Evolutionary conservation across 345 rosid species (phyloP).

Genomic region (Geranium rotundifolium): DNA sequence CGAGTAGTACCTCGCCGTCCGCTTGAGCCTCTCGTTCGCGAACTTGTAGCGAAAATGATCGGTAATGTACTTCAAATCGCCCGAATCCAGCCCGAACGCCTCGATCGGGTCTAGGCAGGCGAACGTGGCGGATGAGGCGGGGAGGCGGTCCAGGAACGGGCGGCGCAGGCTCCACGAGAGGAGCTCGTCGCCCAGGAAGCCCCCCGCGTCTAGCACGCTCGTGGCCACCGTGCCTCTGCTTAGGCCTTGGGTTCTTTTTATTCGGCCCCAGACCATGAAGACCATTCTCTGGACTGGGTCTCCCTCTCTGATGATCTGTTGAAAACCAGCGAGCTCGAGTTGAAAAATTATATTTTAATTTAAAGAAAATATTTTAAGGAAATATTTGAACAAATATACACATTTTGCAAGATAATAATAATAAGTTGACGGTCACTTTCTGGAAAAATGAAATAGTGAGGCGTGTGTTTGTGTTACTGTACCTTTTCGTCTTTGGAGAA

Average conservation of each 20-base stretch:
- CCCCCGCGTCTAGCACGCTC: slow-evolving; percentile 36
- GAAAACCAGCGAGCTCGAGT: too few relatives aligned
- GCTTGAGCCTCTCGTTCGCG: slow-evolving; percentile 31
- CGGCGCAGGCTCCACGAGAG: slow-evolving; percentile 55
- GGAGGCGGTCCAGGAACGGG: slow-evolving; percentile 41
- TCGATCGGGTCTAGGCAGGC: slow-evolving; percentile 31
- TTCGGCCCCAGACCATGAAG: slow-evolving; percentile 34
- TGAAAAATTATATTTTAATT: not conserved
- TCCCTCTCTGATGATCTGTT: slow-evolving; percentile 52
- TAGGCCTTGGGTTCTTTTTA: slow-evolving; percentile 36
- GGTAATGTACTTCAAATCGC: slow-evolving; percentile 33
- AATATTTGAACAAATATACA: not conserved
- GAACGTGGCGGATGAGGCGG: slow-evolving; percentile 49
- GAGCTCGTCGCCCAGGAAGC: slow-evolving; percentile 56
- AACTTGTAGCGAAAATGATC: slow-evolving; percentile 54
- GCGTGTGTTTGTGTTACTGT: too few relatives aligned
- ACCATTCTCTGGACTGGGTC: slow-evolving; percentile 49
- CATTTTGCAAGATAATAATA: not conserved
- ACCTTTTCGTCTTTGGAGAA: slow-evolving; percentile 56
- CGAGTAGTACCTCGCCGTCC: slow-evolving; percentile 45
- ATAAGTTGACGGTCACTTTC: not conserved
- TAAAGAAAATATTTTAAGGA: not conserved
- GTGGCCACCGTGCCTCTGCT: slow-evolving; percentile 38
- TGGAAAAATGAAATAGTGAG: too few relatives aligned
- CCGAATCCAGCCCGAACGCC: slow-evolving; percentile 39